Evolutionary conservation across 164 flowering plant genomes (phyloP).

Genomic region (Umbellularia californica): DNA sequence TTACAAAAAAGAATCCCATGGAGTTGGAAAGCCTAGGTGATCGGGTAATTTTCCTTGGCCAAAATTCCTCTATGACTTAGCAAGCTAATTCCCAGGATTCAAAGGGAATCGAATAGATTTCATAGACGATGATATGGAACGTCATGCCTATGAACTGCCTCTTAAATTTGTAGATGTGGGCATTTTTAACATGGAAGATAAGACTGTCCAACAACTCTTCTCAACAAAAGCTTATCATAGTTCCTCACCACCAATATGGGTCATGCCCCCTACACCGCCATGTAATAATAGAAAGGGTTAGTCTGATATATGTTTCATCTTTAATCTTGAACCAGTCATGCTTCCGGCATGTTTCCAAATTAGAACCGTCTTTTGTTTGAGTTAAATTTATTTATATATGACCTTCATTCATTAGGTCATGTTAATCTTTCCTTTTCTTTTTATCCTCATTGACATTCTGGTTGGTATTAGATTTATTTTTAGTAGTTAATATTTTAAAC

Average conservation of each 20-base stretch:
- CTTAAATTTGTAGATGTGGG: conserved; percentile 11
- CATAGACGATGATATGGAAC: background rate
- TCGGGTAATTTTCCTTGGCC: conserved; percentile 59
- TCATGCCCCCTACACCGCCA: background rate
- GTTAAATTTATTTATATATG: too few species aligned
- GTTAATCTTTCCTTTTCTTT: too few species aligned
- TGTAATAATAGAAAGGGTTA: background rate
- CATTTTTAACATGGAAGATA: conserved; percentile 14
- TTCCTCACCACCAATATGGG: conserved; percentile 20
- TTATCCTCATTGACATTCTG: too few species aligned
- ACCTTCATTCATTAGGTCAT: too few species aligned
- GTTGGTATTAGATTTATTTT: too few species aligned
- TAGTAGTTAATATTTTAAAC: too few species aligned
- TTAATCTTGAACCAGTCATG: too few species aligned
- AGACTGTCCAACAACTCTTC: background rate
- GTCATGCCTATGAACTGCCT: too few species aligned
- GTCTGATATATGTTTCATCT: too few species aligned
- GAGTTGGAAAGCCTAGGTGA: conserved; percentile 50
- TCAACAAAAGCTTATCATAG: conserved; percentile 6
- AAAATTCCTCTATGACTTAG: conserved; percentile 48
- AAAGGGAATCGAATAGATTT: conserved; percentile 58
- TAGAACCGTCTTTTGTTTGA: too few species aligned
- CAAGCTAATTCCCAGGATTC: conserved; percentile 35
- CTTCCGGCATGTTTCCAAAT: too few species aligned
- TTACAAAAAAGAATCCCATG: conserved; percentile 15